phyloP scores from a whole-genome alignment of 441 rosid genomes.

The Gossypium gossypioides region DNA sequence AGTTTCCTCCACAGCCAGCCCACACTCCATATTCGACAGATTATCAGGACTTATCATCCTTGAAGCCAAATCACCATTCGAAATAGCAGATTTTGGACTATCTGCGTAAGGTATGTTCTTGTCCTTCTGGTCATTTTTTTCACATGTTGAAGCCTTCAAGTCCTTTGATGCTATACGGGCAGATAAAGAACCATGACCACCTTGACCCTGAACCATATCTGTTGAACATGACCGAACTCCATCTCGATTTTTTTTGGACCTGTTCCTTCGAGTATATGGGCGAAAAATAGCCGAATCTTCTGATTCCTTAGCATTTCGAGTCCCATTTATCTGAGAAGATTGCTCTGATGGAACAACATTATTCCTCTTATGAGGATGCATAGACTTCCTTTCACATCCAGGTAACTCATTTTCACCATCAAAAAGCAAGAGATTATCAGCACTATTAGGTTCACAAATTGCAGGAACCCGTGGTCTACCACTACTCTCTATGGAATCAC shows the following conservation, averaged over 20 bases:
- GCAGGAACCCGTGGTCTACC: conserved; percentile 69
- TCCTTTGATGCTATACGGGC: conserved; percentile 47
- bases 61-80: conserved; percentile 49
- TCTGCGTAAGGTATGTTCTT: conserved; percentile 35
- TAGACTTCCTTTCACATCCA: conserved; percentile 43
- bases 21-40: conserved; percentile 35
- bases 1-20: conserved; percentile 28
- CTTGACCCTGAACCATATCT: conserved; percentile 58
- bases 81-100: conserved; percentile 34
- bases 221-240: conserved; percentile 63
- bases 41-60: conserved; percentile 34
- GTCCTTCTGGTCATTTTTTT: conserved; percentile 51
- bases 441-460: conserved; percentile 73
- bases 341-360: conserved; percentile 51
- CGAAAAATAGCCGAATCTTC: conserved; percentile 96
- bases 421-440: conserved; percentile 75
- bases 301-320: conserved; percentile 64
- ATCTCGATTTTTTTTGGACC: conserved; percentile 83
- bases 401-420: conserved; percentile 66
- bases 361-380: conserved; percentile 44
- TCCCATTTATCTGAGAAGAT: conserved; percentile 53
- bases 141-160: conserved; percentile 41
- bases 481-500: conserved; percentile 93
- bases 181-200: conserved; percentile 23
- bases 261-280: conserved; percentile 91